phyloP scores from a whole-genome alignment of 495 filamentous ascomycete species.

The Achaetomiella virescens region DNA sequence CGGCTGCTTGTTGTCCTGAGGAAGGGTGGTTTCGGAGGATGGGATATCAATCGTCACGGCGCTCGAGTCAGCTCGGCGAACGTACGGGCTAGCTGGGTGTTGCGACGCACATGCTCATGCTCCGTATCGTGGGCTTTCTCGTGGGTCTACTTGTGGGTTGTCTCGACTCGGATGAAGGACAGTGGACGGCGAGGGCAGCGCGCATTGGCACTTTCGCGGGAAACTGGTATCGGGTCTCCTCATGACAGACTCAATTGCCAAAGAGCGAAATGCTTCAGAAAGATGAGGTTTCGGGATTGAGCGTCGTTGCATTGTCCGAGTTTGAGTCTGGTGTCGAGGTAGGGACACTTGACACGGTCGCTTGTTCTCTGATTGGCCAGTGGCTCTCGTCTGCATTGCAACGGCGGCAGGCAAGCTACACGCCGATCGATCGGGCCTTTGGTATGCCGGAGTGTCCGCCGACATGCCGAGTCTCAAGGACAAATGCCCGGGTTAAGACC shows the following conservation, averaged over 20 bases:
- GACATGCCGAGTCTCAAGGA: not conserved
- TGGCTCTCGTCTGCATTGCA: not conserved
- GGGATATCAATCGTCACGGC: not conserved
- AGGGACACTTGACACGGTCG: constrained; percentile 23
- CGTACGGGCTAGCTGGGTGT: not conserved
- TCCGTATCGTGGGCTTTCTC: not conserved
- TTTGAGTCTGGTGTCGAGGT: not conserved
- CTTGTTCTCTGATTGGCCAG: constrained; percentile 20
- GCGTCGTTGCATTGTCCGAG: not conserved
- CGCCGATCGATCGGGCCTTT: not conserved
- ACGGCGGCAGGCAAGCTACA: not conserved
- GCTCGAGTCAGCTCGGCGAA: no score
- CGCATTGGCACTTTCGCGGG: not conserved
- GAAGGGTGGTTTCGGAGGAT: not conserved
- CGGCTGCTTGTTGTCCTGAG: not conserved
- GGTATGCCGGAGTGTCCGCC: not conserved
- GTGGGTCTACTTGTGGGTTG: not conserved
- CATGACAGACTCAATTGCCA: no score
- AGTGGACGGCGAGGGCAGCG: not conserved
- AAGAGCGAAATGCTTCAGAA: not conserved
- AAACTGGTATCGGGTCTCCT: not conserved
- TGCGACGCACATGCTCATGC: not conserved
- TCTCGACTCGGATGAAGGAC: not conserved
- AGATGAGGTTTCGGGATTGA: not conserved
- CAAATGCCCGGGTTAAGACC: no score